Evolutionary conservation across 177 flowering plant species (phyloP).

Genomic region (Vitis hybrid): DNA sequence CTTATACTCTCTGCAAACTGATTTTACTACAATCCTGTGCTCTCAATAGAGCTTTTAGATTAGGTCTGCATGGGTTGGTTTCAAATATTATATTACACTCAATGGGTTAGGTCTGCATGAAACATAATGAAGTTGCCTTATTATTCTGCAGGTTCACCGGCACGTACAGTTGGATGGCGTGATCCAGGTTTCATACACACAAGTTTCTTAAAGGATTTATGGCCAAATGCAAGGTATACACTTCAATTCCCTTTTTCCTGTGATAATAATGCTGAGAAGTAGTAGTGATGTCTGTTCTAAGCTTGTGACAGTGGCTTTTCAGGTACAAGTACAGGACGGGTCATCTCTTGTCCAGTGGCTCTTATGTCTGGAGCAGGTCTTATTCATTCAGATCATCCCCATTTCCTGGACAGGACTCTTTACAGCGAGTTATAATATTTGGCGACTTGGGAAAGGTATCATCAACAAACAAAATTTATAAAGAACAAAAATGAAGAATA

Average conservation of each 20-base stretch:
- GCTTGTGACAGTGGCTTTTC: slow-evolving; percentile 14
- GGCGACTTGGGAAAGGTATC: slow-evolving; percentile 96
- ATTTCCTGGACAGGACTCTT: slow-evolving; percentile 79
- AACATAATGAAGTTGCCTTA: background rate
- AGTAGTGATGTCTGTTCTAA: background rate
- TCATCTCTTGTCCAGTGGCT: slow-evolving; percentile 54
- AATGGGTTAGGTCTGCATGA: background rate
- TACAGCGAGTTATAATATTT: slow-evolving; percentile 77
- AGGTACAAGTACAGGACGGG: slow-evolving; percentile 85
- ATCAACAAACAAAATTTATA: background rate
- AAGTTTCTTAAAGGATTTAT: slow-evolving; percentile 71
- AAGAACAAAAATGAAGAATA: background rate
- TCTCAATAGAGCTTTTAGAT: no score
- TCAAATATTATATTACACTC: no score
- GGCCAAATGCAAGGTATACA: slow-evolving; percentile 77
- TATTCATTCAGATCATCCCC: slow-evolving; percentile 76
- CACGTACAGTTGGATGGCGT: slow-evolving; percentile 92
- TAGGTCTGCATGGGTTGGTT: no score
- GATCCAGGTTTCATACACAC: slow-evolving; percentile 97
- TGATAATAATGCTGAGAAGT: background rate
- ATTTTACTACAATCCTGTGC: no score
- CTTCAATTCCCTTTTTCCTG: background rate
- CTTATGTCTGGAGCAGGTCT: slow-evolving; percentile 67
- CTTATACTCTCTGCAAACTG: no score
- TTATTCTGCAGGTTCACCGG: slow-evolving; percentile 69